A percentile compares a stretch with the other conserved stretches of the same genome.
Evolutionary conservation across 495 filamentous ascomycete genomes (phyloP).

Genomic region (Choiromyces venosus): DNA sequence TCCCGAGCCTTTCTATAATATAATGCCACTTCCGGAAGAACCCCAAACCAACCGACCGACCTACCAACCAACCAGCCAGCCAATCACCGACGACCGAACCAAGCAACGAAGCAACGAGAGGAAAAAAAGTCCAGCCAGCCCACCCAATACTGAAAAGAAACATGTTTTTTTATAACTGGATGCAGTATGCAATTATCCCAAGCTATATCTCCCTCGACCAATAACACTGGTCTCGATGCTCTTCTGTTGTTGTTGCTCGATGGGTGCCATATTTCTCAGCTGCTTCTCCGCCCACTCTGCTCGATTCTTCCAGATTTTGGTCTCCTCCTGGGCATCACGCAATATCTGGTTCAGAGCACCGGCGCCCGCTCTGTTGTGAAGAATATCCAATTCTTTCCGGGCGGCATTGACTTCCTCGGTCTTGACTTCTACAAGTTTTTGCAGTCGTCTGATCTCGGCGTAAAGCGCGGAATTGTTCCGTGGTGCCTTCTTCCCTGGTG

Average conservation of each 20-base stretch:
- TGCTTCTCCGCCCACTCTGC: conserved; percentile 42
- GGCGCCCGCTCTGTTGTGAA: conserved; percentile 34
- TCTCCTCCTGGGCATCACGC: conserved; percentile 38
- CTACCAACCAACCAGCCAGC: not conserved
- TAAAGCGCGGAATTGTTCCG: conserved; percentile 38
- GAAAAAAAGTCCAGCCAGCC: not conserved
- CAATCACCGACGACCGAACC: not conserved
- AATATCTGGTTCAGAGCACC: conserved; percentile 36
- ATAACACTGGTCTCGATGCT: conserved; percentile 28
- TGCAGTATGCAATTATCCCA: conserved; percentile 16
- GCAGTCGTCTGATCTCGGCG: conserved; percentile 39
- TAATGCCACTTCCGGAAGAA: not conserved
- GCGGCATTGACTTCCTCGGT: conserved; percentile 33
- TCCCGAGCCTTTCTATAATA: not conserved
- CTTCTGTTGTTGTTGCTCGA: conserved; percentile 23
- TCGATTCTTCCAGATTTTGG: conserved; percentile 40
- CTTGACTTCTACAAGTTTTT: conserved; percentile 37
- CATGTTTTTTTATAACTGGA: not conserved
- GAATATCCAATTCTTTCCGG: conserved; percentile 36
- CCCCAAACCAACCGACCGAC: not conserved
- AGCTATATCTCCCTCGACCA: conserved; percentile 27
- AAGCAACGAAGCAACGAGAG: not conserved
- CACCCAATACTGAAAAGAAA: not conserved
- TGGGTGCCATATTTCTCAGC: conserved; percentile 26
- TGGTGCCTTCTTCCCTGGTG: conserved; percentile 33